Base-by-base conservation (phyloP, 371 early-diverging fungal genomes). In the Globomyces sp. region DNA sequence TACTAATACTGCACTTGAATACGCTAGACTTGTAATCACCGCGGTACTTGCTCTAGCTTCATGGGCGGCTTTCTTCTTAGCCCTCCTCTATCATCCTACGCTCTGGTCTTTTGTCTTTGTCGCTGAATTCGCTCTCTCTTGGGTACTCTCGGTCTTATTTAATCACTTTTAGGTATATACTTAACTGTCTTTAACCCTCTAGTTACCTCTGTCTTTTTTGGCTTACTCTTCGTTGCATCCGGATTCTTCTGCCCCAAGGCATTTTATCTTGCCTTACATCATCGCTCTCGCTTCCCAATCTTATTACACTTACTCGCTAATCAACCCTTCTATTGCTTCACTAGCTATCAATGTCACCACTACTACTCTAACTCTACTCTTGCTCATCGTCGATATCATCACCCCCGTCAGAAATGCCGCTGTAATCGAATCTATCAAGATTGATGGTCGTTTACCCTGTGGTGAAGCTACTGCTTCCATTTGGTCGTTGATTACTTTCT, bases 401-500 rank as follows among this genome's bases (percentile, higher is more conserved):
- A 61, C 42, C 34, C 61, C 61, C 3, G 37, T 6, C 6, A 8
- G 61, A 11, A 46, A 61, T 61, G 61, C 61, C 4, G 10, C n/a
- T n/a, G 36, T 39, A 42, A 4, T 40, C 11, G 9, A 24, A 1
- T 9, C n/a, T 9, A 9, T 46, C 24, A 61, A 34, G 37, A 34
- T 13, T 8, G 40, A 61, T 34, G 61, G 61, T 8, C 43, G 61
- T 11, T 46, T 39, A 24, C 34, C 13, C 46, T 61, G n/a, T 5
- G 34, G 46, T 45, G 61, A 61, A 49, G 24, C 24, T 36, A 58
- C 42, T 45, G 89, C 92, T 4, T 90, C 90, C 1, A 68, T 83
- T 0, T 68, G 86, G 6, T 86, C 89, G 13, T 77, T 79, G 2
- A 66, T 89, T 46, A 81, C 88, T 37, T 92, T 90, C 68, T 80